Base-by-base conservation (phyloP, 768 basidiomycete genomes). In the Amylocystis lapponica region DNA sequence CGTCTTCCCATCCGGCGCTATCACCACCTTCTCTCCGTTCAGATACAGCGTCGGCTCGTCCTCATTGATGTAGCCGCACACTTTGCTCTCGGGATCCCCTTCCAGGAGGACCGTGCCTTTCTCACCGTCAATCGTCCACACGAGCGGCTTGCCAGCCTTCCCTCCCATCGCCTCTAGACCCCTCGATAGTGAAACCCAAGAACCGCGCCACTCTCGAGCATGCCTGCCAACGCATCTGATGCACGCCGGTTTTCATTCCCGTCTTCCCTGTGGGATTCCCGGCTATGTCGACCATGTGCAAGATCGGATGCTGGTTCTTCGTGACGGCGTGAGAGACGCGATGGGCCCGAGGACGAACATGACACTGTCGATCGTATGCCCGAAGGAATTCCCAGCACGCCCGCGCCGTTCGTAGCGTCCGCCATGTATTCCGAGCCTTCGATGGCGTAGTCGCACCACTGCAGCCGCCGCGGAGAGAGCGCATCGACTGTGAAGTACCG, bases 111-210 rank as follows among this genome's bases (percentile, higher is more conserved):
- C 61, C 10, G 51, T 52, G 1, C 63, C 64, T 2, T 61, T 57
- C 29, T 64, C 64, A 6, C 66, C 66, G 21, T 66, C 60, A 17
- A 67, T 66, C 41, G 53, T 50, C 64, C 65, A 67, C 4, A 56
- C 19, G 17, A 67, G 49, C 22, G 42, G 42, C 17, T 17, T n/a
- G 3, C 55, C 50, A 13, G 46, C 51, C 27, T 61, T 46, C 2
- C 59, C 63, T 3, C 46, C 46, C 8, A 54, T 49, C 2, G 45
- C 41, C 6, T 40, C 38, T 29, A 56, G 49, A 12, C 61, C 64
- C 45, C 45, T 11, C 60, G 54, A 52, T 57, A 60, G 21, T 49
- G 51, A 8, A 63, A 45, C 25, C 49, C 62, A 14, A 53, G 57
- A 1, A 65, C 23, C 12, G 60, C 60, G 6, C 66, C 69, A 13